These are phyloP conservation scores for Cordyceps militaris DNA, from an alignment of 2,329 filamentous ascomycete species.

Conservation along the genomic window DNA sequence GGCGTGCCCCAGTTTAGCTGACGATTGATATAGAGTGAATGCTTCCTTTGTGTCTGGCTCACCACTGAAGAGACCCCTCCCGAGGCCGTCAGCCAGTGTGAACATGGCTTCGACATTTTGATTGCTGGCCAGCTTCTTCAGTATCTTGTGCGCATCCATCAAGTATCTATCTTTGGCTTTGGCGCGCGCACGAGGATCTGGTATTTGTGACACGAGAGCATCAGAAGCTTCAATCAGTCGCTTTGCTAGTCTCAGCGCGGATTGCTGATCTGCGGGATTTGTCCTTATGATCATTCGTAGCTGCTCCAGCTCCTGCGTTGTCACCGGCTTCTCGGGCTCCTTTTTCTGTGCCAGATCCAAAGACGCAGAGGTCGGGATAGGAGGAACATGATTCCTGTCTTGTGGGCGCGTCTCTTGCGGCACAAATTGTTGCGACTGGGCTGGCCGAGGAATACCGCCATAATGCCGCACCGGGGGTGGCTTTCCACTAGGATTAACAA, in stretches of 20 bases:
- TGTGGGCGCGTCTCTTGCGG: slow-evolving; percentile 25
- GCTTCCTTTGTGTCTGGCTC: slow-evolving; percentile 86
- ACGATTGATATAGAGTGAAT: slow-evolving; percentile 86
- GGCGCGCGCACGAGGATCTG: slow-evolving; percentile 63
- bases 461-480: slow-evolving; percentile 55
- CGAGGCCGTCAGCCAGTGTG: slow-evolving; percentile 82
- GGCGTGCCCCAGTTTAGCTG: slow-evolving; percentile 81
- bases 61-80: slow-evolving; percentile 70
- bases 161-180: slow-evolving; percentile 79
- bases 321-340: slow-evolving; percentile 46
- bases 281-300: slow-evolving; percentile 62
- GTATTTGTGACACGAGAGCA: slow-evolving; percentile 57
- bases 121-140: slow-evolving; percentile 75
- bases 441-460: slow-evolving; percentile 32
- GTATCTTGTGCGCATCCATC: slow-evolving; percentile 77
- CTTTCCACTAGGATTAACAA: slow-evolving; percentile 48
- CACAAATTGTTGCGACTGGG: slow-evolving; percentile 25
- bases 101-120: slow-evolving; percentile 88
- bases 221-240: slow-evolving; percentile 79
- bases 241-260: slow-evolving; percentile 69
- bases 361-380: slow-evolving; percentile 13
- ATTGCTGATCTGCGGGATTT: slow-evolving; percentile 64
- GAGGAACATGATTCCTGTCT: slow-evolving; percentile 19
- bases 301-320: slow-evolving; percentile 67
- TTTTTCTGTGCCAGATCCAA: slow-evolving; percentile 11